Conservation (phyloP, 352 stramenopile species). For the Pythium volutum region DNA sequence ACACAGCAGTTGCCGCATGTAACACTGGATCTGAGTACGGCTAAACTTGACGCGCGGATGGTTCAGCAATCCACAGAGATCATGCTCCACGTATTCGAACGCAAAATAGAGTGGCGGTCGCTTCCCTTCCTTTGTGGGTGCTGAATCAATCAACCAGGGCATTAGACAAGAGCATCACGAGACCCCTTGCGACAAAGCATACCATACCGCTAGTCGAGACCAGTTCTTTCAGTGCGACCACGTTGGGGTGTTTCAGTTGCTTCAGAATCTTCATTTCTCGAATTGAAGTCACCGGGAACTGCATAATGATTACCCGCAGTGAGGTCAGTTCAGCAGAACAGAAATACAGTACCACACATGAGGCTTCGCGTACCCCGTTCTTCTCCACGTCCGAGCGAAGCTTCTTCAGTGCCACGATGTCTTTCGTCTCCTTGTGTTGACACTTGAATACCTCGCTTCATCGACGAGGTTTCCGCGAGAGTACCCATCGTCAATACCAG, state of each 20-base stretch:
- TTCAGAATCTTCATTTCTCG: conserved; percentile 98
- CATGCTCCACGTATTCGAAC: conserved; percentile 88
- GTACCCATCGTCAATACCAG: background rate
- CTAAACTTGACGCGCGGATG: conserved; percentile 80
- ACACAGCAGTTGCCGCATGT: conserved; percentile 82
- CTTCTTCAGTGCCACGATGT: conserved; percentile 87
- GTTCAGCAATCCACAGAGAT: conserved; percentile 80
- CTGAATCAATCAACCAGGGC: too few relatives aligned
- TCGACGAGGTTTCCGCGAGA: background rate
- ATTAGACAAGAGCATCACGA: background rate
- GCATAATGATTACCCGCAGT: background rate
- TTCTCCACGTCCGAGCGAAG: conserved; percentile 82
- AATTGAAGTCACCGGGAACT: conserved; percentile 95
- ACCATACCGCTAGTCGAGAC: conserved; percentile 76
- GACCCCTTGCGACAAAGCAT: background rate
- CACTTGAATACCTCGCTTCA: conserved; percentile 84
- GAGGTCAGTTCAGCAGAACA: background rate
- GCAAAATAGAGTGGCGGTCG: conserved; percentile 82
- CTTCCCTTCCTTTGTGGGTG: conserved; percentile 78
- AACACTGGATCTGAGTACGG: conserved; percentile 85
- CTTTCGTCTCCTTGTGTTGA: conserved; percentile 83
- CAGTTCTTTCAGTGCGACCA: conserved; percentile 95
- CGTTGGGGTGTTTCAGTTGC: conserved; percentile 92
- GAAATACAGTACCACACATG: background rate
- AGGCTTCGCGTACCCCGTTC: conserved; percentile 62